Evolutionary conservation across 1,139 yeast species (phyloP), one percentile per base, ranked within the genome.

Genomic region (Martiniozyma asiatica): DNA sequence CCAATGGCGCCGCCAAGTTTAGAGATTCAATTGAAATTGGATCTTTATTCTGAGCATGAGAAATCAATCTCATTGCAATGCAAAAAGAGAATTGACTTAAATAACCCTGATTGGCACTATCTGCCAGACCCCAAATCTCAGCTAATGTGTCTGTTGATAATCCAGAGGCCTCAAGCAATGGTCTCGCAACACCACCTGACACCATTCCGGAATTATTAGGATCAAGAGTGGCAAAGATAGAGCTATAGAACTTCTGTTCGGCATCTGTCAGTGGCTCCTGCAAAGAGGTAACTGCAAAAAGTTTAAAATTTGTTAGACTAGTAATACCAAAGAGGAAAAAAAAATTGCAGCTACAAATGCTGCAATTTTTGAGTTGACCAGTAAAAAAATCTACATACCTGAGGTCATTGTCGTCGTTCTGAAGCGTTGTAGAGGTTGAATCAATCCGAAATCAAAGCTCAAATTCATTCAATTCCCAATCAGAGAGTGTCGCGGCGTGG

Each of bases 81-180:
- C 82, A 71, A 56, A 92, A 92, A 16, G 89, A 89, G 39, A 68
- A 65, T 49, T 77, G 85, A 43, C 81, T 78, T 42, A 92, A 63
- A 50, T 78, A 81, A 0, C 98, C 99, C 42, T 75, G 66, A 56
- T 84, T 85, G 39, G 74, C 76, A 13, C 70, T 67, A 56, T 89
- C 99, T 11, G 94, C 87, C 27, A 80, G 53, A 52, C 82, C 92
- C 98, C 98, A 92, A 37, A 92, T 77, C 53, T 85, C 93, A 4
- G 96, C 95, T 31, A 89, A 61, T 22, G 71, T 60, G 13, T 73
- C 64, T 3, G 93, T 78, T 6, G 93, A 76, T 33, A 89, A 65
- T 1, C 94, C 93, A 2, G 94, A 77, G 37, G 80, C 79, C 46
- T 87, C 94, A 43, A 92, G 75, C 5, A 93, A 65, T 8, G 81